Percentiles rank a stretch among this genome's conserved stretches.
phyloP scores from a whole-genome alignment of 2,329 filamentous ascomycete genomes.

The Paecilomyces fulvus region DNA sequence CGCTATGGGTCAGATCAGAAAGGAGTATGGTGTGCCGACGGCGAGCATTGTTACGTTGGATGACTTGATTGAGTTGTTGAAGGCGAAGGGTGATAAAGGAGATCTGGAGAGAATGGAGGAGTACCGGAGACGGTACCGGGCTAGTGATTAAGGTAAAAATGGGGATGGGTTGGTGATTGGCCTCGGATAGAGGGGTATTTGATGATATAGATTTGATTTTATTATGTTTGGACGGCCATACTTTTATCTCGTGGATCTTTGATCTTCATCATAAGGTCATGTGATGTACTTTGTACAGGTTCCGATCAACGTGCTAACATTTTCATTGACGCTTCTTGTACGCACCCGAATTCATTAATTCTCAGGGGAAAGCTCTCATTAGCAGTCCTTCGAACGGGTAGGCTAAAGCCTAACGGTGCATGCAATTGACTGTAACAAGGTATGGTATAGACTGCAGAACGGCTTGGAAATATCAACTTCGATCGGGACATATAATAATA shows the following conservation, averaged over 20 bases:
- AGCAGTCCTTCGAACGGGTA: neutral
- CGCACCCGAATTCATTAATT: neutral
- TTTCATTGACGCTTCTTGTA: neutral
- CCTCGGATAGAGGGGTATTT: neutral
- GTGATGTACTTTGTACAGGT: neutral
- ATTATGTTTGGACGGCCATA: neutral
- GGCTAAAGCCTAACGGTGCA: neutral
- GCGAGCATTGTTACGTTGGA: constrained; percentile 72
- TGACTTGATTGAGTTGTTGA: constrained; percentile 63
- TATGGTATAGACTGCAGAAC: neutral
- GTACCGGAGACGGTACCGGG: constrained; percentile 46
- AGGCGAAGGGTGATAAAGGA: constrained; percentile 48
- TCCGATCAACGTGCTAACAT: neutral
- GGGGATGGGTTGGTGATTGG: neutral
- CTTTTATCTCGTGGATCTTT: too few species aligned
- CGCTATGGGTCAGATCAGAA: constrained; percentile 72
- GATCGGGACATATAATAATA: neutral
- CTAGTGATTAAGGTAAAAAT: constrained; percentile 14
- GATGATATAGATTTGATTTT: neutral
- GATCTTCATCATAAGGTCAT: neutral
- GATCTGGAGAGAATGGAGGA: constrained; percentile 58
- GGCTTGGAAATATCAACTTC: neutral
- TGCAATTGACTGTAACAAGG: neutral
- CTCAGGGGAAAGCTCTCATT: neutral
- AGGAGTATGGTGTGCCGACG: constrained; percentile 72